These are phyloP conservation scores for Antitrichia curtipendula DNA, from an alignment of 225 moss, liverwort and hornwort genomes.

Conservation along the genomic window DNA sequence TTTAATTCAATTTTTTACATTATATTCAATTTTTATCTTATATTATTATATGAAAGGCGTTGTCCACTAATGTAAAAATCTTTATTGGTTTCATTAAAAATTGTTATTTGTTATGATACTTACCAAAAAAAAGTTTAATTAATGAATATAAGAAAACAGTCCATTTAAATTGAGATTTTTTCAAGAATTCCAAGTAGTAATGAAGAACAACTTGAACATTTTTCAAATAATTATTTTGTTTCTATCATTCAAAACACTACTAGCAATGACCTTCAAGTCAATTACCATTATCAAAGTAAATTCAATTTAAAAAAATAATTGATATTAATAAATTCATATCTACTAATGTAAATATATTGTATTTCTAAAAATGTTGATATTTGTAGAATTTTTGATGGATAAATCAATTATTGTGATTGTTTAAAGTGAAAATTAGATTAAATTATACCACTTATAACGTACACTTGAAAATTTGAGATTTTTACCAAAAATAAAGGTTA, in stretches of 20 bases:
- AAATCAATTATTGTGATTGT: not conserved
- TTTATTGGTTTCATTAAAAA: not conserved
- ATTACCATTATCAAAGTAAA: not conserved
- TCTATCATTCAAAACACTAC: not conserved
- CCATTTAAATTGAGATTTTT: not conserved
- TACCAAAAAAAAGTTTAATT: not conserved
- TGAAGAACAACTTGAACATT: not conserved
- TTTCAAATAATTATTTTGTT: not conserved
- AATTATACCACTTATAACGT: not conserved
- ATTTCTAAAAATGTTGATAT: not conserved
- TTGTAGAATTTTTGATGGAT: not conserved
- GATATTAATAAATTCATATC: not conserved
- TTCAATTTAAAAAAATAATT: not conserved
- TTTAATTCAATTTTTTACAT: not conserved
- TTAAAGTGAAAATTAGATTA: not conserved
- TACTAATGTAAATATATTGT: too few species aligned
- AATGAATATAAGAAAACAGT: not conserved
- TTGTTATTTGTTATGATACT: not conserved
- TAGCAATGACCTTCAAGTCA: not conserved
- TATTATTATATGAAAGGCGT: not conserved
- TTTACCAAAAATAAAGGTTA: not conserved
- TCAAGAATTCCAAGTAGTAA: not conserved
- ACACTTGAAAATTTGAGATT: not conserved
- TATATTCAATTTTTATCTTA: not conserved
- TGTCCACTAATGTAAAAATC: not conserved